Evolutionary conservation across 495 filamentous ascomycete species (phyloP).

Genomic region (Aspergillus nanangensis): DNA sequence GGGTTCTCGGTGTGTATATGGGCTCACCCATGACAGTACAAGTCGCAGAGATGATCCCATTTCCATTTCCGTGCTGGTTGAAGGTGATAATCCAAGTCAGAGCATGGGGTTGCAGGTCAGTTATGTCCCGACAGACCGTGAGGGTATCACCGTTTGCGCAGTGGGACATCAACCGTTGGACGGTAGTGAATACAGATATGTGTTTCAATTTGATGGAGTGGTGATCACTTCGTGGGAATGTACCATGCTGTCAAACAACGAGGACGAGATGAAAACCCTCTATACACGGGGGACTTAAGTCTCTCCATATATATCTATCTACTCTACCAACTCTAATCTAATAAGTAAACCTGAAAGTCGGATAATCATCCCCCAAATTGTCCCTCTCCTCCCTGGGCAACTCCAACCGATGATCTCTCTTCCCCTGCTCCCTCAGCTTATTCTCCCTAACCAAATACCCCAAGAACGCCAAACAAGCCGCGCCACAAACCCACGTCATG

Average conservation of each 20-base stretch:
- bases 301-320: not conserved
- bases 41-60: too few species aligned
- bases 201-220: slow-evolving; percentile 30
- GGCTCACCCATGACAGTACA: slow-evolving; percentile 9
- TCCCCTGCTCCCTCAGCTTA: slow-evolving; percentile 46
- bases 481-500: slow-evolving; percentile 46
- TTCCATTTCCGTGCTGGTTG: too few species aligned
- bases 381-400: slow-evolving; percentile 40
- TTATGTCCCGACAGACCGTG: too few species aligned
- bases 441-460: slow-evolving; percentile 48
- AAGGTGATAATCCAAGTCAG: too few species aligned
- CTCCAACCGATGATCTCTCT: slow-evolving; percentile 45
- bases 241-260: not conserved
- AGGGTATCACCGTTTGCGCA: too few species aligned
- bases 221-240: slow-evolving; percentile 26
- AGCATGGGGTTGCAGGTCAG: too few species aligned
- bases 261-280: not conserved
- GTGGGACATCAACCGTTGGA: not conserved
- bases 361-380: slow-evolving; percentile 60
- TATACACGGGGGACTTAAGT: not conserved
- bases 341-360: slow-evolving; percentile 50
- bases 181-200: slow-evolving; percentile 13
- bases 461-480: slow-evolving; percentile 37
- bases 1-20: slow-evolving; percentile 4
- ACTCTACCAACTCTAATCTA: slow-evolving; percentile 9